Base-by-base conservation (phyloP, 352 stramenopile species). In the Phytophthora brassicae region DNA sequence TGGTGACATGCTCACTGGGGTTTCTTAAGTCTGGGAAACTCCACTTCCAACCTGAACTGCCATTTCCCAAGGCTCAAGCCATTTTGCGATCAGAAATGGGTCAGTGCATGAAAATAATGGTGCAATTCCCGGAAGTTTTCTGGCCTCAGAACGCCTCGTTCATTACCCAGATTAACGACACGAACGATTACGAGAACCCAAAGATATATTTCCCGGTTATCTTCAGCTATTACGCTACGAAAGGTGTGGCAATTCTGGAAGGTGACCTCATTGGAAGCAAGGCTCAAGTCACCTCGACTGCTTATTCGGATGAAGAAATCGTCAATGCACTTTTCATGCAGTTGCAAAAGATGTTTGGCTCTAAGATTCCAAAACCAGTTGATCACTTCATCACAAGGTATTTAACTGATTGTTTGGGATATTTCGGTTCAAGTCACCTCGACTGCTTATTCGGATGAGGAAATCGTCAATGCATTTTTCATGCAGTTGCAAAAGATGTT, bases 51-150 rank as follows among this genome's bases (percentile, higher is more conserved):
- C 82, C 80, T 16, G 41, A 61, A 6, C 56, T 90, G 4, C 79
- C 78, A 24, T n/a, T 28, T 13, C 48, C 35, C 4, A 92, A 90
- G 50, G 53, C 60, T 17, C 33, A 58, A 29, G 74, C 50, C 13
- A 78, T 90, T 31, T 39, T 74, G 23, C 52, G 71, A 8, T 84
- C 80, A 5, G 62, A 67, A 41, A 88, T 87, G 69, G 79, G 78
- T 6, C 72, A 84, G 36, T 88, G 86, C 49, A 88, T 91, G 76
- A 90, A 90, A 54, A 60, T 91, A 9, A 52, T 90, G 23, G 56
- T 92, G 33, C 70, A 86, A 29, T 92, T 91, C 41, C 77, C 75
- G 0, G 29, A 69, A 7, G 68, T 72, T 4, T 90, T 92, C 42
- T 90, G 80, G 82, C 65, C 72, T 7, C 45, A 68, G 23, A 47